Base-by-base conservation (phyloP, 257 asterid species). In the Prunella vulgaris region DNA sequence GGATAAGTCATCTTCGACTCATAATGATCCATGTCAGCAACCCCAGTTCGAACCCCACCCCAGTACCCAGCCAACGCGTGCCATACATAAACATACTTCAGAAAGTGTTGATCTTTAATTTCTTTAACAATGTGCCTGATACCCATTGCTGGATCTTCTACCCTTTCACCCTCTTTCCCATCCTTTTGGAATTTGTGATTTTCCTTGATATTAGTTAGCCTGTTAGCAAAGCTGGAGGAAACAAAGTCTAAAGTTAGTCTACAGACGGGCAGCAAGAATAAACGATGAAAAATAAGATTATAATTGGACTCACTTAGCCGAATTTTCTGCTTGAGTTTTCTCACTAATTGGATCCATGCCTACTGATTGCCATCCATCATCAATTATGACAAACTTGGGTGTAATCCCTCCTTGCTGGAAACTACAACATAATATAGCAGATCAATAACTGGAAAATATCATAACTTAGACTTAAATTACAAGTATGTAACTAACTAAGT, bases 331-430 rank as follows among this genome's bases (percentile, higher is more conserved):
- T 79, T 78, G 51, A 24, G 80, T 65, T 69, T 66, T 85, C 52
- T 73, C 64, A 17, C 95, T 68, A 33, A 73, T 57, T 32, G 92
- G 90, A 82, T 93, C 98, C 96, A 90, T 86, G 12, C 84, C 85
- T 56, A 93, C 96, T 0, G 98, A 72, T 75, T 93, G 98, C 98
- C 98, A 93, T 62, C 98, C 98, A 77, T 93, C 98, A 46, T 93
- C 98, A 30, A 93, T 88, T 32, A 93, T 87, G 52, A 93, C 82
- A 60, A 93, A 90, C 79, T 93, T 93, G 0, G 98, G 96, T 14
- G 86, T 64, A 59, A 88, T 83, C 58, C 98, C 98, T 0, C 98
- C 97, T 79, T 80, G 61, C 87, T 83, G 83, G 27, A 90, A 86
- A 71, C 98, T 88, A 76, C 74, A 52, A 57, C 40, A 70, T 67